phyloP scores from a whole-genome alignment of 768 basidiomycete species.

The Auricularia cornea region DNA sequence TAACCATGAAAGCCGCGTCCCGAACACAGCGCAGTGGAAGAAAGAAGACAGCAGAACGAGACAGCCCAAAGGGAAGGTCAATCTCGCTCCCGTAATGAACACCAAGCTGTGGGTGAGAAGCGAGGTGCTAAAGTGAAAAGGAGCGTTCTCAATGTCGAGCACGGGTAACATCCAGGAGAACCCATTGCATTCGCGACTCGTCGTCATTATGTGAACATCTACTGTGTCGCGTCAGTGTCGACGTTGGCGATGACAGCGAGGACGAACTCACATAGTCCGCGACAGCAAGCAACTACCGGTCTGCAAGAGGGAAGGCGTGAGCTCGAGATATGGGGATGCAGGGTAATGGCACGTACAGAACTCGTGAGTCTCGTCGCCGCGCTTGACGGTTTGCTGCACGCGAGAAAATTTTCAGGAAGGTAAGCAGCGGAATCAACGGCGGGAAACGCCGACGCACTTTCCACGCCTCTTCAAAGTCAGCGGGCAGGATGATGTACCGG shows the following conservation, averaged over 20 bases:
- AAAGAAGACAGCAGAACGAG: no score
- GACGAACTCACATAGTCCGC: constrained; percentile 23
- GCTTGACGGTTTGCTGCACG: constrained; percentile 89
- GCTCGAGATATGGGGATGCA: constrained; percentile 27
- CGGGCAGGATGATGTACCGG: constrained; percentile 91
- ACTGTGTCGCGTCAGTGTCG: no score
- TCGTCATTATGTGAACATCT: no score
- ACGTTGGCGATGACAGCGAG: no score
- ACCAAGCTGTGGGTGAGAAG: constrained; percentile 52
- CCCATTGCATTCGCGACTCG: neutral
- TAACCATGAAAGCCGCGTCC: no score
- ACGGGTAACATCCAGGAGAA: neutral
- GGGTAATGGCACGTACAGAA: constrained; percentile 56
- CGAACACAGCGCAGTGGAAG: no score
- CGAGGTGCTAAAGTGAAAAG: constrained; percentile 85
- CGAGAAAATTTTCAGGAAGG: constrained; percentile 22
- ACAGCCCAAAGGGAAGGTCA: constrained; percentile 17
- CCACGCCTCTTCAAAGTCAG: constrained; percentile 99
- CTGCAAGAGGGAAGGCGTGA: constrained; percentile 13
- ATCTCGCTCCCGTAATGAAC: constrained; percentile 82
- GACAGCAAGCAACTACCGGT: constrained; percentile 18
- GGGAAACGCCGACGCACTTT: constrained; percentile 54
- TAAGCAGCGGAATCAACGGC: constrained; percentile 17
- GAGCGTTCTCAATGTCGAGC: constrained; percentile 21
- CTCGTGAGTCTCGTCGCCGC: constrained; percentile 90